Evolutionary conservation across 306 rosid genomes (phyloP).

Genomic region (Arachis stenosperma): DNA sequence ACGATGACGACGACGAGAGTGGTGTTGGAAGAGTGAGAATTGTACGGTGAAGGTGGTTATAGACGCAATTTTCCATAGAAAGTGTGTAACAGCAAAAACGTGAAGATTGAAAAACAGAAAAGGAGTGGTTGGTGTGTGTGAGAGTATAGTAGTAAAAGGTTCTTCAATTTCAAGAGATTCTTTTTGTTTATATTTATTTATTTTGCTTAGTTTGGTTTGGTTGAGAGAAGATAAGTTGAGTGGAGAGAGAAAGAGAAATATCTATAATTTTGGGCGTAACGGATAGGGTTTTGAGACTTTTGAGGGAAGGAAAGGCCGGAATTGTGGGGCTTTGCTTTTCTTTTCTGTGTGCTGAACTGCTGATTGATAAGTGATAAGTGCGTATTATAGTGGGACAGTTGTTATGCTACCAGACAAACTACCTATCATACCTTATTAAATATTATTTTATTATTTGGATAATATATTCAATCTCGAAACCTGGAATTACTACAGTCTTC

Average conservation of each 20-base stretch:
- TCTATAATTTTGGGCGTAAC: background rate
- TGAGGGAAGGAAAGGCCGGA: slow-evolving; percentile 28
- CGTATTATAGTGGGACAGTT: slow-evolving; percentile 41
- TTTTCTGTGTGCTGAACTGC: slow-evolving; percentile 38
- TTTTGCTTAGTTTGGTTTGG: background rate
- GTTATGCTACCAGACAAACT: slow-evolving; percentile 20
- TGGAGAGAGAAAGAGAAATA: slow-evolving; percentile 8
- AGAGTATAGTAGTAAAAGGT: background rate
- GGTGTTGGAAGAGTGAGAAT: slow-evolving; percentile 23
- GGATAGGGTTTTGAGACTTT: slow-evolving; percentile 45
- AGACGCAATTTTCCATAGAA: slow-evolving; percentile 48
- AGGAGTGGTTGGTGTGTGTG: slow-evolving; percentile 5
- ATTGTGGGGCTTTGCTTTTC: background rate
- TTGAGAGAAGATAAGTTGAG: background rate
- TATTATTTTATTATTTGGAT: background rate
- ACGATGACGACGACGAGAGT: slow-evolving; percentile 8
- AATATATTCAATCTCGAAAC: too few relatives aligned
- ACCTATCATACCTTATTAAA: background rate
- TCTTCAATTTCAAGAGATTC: background rate
- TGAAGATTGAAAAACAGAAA: background rate
- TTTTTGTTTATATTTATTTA: background rate
- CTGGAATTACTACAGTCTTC: too few relatives aligned
- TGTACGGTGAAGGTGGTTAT: slow-evolving; percentile 13
- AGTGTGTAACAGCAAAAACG: background rate
- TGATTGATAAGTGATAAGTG: slow-evolving; percentile 50